Evolutionary conservation across 768 basidiomycete species (phyloP).

Genomic region (Lactarius vividus): DNA sequence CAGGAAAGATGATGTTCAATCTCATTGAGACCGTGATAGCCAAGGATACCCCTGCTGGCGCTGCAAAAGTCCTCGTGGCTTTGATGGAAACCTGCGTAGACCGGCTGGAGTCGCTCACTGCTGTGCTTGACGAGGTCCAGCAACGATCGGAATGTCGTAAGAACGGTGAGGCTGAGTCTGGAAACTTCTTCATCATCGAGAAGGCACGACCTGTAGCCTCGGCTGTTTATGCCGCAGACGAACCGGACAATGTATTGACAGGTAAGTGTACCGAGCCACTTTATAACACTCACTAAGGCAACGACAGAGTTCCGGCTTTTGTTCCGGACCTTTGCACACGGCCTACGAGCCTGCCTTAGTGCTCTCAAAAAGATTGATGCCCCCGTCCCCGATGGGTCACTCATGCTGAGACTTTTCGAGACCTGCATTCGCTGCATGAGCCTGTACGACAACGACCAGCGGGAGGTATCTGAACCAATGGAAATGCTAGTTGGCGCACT

Average conservation of each 20-base stretch:
- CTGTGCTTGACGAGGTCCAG: slow-evolving; percentile 55
- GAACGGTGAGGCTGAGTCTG: slow-evolving; percentile 37
- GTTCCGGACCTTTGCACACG: slow-evolving; percentile 85
- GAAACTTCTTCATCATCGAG: slow-evolving; percentile 73
- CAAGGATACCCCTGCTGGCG: slow-evolving; percentile 70
- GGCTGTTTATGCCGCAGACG: slow-evolving; percentile 75
- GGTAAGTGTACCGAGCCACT: slow-evolving; percentile 46
- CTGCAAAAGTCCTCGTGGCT: slow-evolving; percentile 63
- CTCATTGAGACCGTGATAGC: slow-evolving; percentile 77
- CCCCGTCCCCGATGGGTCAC: slow-evolving; percentile 75
- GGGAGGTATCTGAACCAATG: slow-evolving; percentile 72
- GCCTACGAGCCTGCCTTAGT: slow-evolving; percentile 75
- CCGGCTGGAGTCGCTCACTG: slow-evolving; percentile 77
- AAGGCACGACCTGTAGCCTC: slow-evolving; percentile 79
- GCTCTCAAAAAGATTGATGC: slow-evolving; percentile 79
- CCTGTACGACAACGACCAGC: slow-evolving; percentile 70
- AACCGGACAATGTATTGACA: slow-evolving; percentile 75
- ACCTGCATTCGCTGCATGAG: slow-evolving; percentile 81
- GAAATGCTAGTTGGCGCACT: slow-evolving; percentile 79
- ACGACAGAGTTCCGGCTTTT: slow-evolving; percentile 76
- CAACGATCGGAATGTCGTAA: slow-evolving; percentile 48
- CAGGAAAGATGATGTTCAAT: slow-evolving; percentile 89
- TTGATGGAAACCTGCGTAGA: slow-evolving; percentile 84
- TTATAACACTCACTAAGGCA: slow-evolving; percentile 20
- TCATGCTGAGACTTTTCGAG: slow-evolving; percentile 85